phyloP scores from a whole-genome alignment of 1,284 basidiomycete genomes.

The Rugiboletus extremiorientalis region DNA sequence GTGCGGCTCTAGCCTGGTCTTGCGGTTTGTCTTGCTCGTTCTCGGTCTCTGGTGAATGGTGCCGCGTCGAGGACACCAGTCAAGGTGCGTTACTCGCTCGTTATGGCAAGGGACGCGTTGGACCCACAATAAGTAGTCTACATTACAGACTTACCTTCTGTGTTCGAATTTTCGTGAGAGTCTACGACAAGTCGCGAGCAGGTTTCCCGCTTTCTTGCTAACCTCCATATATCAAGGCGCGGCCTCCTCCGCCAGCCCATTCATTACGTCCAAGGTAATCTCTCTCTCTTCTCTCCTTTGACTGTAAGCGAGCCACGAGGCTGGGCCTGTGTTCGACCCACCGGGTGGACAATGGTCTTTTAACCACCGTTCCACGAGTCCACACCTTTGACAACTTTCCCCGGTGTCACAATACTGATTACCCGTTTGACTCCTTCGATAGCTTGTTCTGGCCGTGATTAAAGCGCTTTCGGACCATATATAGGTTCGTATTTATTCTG shows the following conservation, averaged over 20 bases:
- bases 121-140: constrained; percentile 44
- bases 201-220: constrained; percentile 1
- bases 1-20: no score
- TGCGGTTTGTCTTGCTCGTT: constrained; percentile 8
- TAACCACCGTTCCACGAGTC: constrained; percentile 20
- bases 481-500: constrained; percentile 33
- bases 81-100: constrained; percentile 22
- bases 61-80: background rate
- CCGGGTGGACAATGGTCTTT: constrained; percentile 27
- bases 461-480: constrained; percentile 23
- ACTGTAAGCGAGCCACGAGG: constrained; percentile 31
- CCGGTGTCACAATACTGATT: constrained; percentile 16
- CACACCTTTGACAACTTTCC: constrained; percentile 15
- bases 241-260: constrained; percentile 67
- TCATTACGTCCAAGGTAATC: constrained; percentile 56
- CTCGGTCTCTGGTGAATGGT: constrained; percentile 23
- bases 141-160: constrained; percentile 34
- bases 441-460: constrained; percentile 29
- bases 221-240: constrained; percentile 47
- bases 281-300: background rate
- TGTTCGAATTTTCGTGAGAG: constrained; percentile 42
- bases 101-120: constrained; percentile 36
- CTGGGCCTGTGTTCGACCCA: constrained; percentile 12
- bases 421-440: constrained; percentile 10
- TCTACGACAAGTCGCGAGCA: constrained; percentile 4